A percentile compares a stretch with the other conserved stretches of the same genome.
Conservation (phyloP, 1,284 basidiomycete genomes). For the Irpex rosettiformis region DNA sequence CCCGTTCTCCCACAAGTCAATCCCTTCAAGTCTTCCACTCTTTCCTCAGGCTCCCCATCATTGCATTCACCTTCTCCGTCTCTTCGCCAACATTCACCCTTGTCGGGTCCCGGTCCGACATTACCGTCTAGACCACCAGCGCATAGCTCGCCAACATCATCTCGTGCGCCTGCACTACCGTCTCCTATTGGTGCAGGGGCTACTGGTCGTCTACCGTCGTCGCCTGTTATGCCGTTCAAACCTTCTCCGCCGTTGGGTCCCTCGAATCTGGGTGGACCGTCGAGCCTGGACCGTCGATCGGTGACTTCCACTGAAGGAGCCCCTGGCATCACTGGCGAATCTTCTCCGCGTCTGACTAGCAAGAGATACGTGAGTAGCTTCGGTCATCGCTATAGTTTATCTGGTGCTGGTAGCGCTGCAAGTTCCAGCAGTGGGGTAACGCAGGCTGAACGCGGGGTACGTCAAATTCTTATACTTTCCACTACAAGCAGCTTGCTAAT, state of each 20-base stretch:
- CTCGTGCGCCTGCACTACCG: conserved; percentile 35
- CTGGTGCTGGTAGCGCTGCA: conserved; percentile 36
- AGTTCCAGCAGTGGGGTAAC: conserved; percentile 37
- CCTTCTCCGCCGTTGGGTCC: conserved; percentile 46
- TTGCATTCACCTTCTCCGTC: conserved; percentile 47
- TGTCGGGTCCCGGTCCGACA: conserved; percentile 30
- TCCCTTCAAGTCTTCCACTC: conserved; percentile 68
- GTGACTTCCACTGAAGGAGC: conserved; percentile 31
- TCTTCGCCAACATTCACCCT: conserved; percentile 40
- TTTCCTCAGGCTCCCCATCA: conserved; percentile 52
- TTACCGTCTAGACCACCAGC: conserved; percentile 32
- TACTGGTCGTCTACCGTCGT: conserved; percentile 21
- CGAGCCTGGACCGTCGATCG: conserved; percentile 39
- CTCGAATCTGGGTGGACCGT: conserved; percentile 39
- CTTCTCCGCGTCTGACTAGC: conserved; percentile 23
- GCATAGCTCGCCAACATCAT: conserved; percentile 37
- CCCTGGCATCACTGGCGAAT: conserved; percentile 17
- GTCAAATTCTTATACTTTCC: conserved; percentile 12
- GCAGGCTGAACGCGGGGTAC: conserved; percentile 34
- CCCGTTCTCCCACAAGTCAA: conserved; percentile 50
- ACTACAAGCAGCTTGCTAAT: neutral
- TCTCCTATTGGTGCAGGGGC: conserved; percentile 36
- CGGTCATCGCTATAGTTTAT: conserved; percentile 55
- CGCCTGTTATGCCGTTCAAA: conserved; percentile 30
- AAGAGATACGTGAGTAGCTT: conserved; percentile 63